Percentiles rank a stretch among this genome's conserved stretches.
Conservation (phyloP, 371 early-diverging fungal genomes). For the Mucor saturninus region DNA sequence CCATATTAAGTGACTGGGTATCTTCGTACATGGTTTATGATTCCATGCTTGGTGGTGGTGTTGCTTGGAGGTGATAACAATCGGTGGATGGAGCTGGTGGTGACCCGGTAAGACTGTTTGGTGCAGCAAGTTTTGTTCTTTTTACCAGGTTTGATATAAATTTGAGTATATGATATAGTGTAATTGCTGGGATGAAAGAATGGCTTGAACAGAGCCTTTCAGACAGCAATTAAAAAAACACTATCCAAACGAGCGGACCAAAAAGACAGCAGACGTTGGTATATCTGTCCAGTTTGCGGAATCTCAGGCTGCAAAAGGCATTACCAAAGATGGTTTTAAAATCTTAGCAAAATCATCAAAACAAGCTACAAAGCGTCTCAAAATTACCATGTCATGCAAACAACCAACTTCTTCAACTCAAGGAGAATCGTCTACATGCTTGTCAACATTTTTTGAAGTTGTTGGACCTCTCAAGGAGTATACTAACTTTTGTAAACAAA, state of each 20-base stretch:
- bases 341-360: slow-evolving; percentile 13
- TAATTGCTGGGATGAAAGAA: slow-evolving; percentile 1
- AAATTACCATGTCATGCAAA: slow-evolving; percentile 10
- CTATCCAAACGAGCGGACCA: slow-evolving; percentile 10
- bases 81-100: no score
- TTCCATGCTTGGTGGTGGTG: no score
- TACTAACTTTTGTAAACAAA: slow-evolving; percentile 6
- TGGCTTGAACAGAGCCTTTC: slow-evolving; percentile 13
- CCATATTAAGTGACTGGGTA: slow-evolving; percentile 12
- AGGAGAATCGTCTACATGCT: slow-evolving; percentile 6
- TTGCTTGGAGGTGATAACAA: no score
- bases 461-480: slow-evolving; percentile 13
- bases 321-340: slow-evolving; percentile 18
- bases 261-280: slow-evolving; percentile 10
- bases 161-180: no score
- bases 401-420: not conserved
- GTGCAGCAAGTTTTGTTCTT: no score
- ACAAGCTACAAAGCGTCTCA: slow-evolving; percentile 13
- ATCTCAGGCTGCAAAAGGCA: slow-evolving; percentile 13
- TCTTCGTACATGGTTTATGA: slow-evolving; percentile 8
- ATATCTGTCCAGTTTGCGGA: slow-evolving; percentile 16
- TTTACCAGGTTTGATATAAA: no score
- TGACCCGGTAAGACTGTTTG: no score
- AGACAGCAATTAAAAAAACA: slow-evolving; percentile 15
- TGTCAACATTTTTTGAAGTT: slow-evolving; percentile 13